phyloP scores from a whole-genome alignment of 306 rosid species.

The Castanopsis chinensis region DNA sequence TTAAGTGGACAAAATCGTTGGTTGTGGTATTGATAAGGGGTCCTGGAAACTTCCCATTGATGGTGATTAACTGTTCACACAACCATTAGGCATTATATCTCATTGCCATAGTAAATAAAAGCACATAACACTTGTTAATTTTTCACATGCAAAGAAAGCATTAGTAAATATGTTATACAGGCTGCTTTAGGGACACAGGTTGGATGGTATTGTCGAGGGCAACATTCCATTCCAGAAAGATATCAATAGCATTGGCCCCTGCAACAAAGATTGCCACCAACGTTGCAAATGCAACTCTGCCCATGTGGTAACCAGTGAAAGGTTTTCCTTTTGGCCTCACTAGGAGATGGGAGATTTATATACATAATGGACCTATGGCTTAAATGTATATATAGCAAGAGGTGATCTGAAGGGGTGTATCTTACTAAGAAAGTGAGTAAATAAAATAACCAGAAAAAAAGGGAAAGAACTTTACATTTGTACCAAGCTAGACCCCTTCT shows the following conservation, averaged over 20 bases:
- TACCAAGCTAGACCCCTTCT: not conserved
- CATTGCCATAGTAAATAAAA: not conserved
- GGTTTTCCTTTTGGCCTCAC: not conserved
- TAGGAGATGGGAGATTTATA: not conserved
- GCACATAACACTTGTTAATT: not conserved
- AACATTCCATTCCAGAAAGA: constrained; percentile 48
- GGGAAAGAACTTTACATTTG: not conserved
- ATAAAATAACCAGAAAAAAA: not conserved
- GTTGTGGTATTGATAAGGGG: constrained; percentile 79
- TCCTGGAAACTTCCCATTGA: constrained; percentile 83
- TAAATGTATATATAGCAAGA: constrained; percentile 2
- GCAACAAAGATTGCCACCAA: constrained; percentile 22
- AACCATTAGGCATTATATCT: not conserved
- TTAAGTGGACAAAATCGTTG: constrained; percentile 55
- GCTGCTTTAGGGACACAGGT: constrained; percentile 44
- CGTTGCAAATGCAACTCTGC: not conserved
- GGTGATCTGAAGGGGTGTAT: constrained; percentile 1
- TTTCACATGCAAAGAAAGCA: not conserved
- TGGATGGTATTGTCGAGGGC: constrained; percentile 26
- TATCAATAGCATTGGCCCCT: constrained; percentile 32
- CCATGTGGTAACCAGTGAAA: not conserved
- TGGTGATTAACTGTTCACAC: constrained; percentile 57
- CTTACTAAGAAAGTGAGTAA: constrained; percentile 21
- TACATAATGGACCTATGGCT: not conserved
- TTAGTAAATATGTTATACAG: constrained; percentile 28